phyloP scores from a whole-genome alignment of 257 asterid species.

The Solanum corneliomulleri region DNA sequence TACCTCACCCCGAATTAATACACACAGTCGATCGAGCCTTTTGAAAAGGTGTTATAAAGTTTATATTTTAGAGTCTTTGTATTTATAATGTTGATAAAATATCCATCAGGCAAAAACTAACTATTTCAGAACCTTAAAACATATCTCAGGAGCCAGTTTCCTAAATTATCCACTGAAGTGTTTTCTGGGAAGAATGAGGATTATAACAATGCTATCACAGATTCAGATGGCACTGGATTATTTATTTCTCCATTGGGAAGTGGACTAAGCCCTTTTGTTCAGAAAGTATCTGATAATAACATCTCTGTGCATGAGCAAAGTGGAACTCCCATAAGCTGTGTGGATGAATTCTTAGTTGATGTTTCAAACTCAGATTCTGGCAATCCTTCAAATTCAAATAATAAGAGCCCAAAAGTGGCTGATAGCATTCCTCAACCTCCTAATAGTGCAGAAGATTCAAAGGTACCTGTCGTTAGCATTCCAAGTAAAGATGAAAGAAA shows the following conservation, averaged over 20 bases:
- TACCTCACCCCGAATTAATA: constrained; percentile 28
- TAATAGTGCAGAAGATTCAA: constrained; percentile 4
- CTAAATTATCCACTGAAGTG: constrained; percentile 10
- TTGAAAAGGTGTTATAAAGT: constrained; percentile 20
- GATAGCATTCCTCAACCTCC: constrained; percentile 14
- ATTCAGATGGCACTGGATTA: constrained; percentile 9
- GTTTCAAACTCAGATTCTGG: constrained; percentile 15
- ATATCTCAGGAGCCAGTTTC: constrained; percentile 21
- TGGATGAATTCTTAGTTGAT: constrained; percentile 25
- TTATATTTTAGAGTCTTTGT: neutral
- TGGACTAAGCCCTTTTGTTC: constrained; percentile 3
- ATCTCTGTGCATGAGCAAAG: constrained; percentile 1
- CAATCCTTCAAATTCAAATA: constrained; percentile 8
- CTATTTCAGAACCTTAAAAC: neutral
- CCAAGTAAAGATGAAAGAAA: neutral
- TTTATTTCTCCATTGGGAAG: constrained; percentile 3
- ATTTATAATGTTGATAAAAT: neutral
- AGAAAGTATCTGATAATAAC: constrained; percentile 3
- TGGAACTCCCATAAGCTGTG: constrained; percentile 17
- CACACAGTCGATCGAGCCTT: constrained; percentile 5
- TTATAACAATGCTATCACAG: constrained; percentile 2
- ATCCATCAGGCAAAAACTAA: neutral
- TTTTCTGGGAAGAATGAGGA: constrained; percentile 14
- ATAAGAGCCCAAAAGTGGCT: constrained; percentile 4
- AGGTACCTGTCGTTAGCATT: constrained; percentile 3